Conservation (phyloP, 2,329 filamentous ascomycete genomes). For the Colletotrichum musicola region DNA sequence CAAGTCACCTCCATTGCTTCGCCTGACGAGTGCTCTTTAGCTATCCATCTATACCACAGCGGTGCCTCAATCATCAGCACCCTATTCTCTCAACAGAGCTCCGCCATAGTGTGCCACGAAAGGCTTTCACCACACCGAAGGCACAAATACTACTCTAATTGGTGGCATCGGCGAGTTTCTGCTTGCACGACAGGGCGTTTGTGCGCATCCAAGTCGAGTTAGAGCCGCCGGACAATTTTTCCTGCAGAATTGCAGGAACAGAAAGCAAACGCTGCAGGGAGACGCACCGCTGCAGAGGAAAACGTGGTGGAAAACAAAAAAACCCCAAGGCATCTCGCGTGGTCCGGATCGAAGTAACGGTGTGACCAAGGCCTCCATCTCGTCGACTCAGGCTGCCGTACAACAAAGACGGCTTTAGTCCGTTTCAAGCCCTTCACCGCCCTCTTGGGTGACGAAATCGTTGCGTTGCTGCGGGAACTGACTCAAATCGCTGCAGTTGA, state of each 20-base stretch:
- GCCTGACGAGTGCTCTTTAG: no score
- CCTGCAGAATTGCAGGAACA: conserved; percentile 4
- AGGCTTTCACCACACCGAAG: no score
- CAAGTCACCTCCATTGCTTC: no score
- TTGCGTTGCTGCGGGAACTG: conserved; percentile 13
- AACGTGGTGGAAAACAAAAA: not conserved
- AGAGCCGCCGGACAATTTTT: not conserved
- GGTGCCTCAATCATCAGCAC: no score
- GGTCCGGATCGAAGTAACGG: conserved; percentile 2
- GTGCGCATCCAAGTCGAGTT: not conserved
- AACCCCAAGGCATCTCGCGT: not conserved
- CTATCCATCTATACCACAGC: no score
- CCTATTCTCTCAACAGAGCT: no score
- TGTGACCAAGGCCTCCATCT: conserved; percentile 3
- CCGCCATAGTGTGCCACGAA: no score
- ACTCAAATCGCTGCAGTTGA: not conserved
- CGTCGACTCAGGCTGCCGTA: not conserved
- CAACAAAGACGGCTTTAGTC: conserved; percentile 24
- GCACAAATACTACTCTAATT: no score
- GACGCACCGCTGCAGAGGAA: not conserved
- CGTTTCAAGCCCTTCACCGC: conserved; percentile 24
- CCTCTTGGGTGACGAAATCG: not conserved
- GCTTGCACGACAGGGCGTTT: not conserved
- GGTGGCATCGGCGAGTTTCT: not conserved
- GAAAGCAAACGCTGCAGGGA: not conserved